Conservation (phyloP, 1,284 basidiomycete species). For the Rhodotorula sp. region DNA sequence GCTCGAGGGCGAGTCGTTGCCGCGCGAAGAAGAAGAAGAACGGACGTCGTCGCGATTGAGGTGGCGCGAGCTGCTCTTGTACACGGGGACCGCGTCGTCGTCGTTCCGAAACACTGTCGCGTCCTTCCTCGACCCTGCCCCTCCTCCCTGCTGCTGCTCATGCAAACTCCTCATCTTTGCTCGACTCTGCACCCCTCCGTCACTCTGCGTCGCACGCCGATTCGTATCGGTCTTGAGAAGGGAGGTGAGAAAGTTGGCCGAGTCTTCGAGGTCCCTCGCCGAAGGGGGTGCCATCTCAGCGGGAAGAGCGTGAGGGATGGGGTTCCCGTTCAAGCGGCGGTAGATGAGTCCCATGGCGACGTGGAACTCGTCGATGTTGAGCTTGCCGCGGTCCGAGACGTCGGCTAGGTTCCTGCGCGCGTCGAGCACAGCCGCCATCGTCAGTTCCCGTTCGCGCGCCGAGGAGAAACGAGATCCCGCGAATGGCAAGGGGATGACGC, state of each 20-base stretch:
- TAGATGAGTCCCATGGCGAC: conserved; percentile 99
- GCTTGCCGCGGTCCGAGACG: conserved; percentile 83
- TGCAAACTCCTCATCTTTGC: conserved; percentile 42
- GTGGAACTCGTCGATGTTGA: conserved; percentile 95
- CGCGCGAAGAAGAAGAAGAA: conserved; percentile 55
- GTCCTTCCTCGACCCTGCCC: conserved; percentile 66
- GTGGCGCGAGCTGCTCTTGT: conserved; percentile 83
- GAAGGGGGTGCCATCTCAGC: conserved; percentile 90
- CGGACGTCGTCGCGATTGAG: conserved; percentile 80
- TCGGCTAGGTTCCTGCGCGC: conserved; percentile 76
- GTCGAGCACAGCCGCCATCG: not conserved
- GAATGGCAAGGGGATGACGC: no score
- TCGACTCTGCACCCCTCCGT: conserved; percentile 19
- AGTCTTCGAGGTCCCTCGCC: conserved; percentile 82
- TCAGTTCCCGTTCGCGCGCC: not conserved
- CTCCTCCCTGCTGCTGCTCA: conserved; percentile 45
- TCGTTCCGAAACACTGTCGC: conserved; percentile 92
- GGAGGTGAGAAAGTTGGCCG: conserved; percentile 87
- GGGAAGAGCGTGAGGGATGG: conserved; percentile 81
- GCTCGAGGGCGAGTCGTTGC: conserved; percentile 59
- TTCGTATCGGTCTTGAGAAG: conserved; percentile 83
- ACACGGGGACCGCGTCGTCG: conserved; percentile 61
- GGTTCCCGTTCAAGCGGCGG: conserved; percentile 87
- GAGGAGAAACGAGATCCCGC: not conserved
- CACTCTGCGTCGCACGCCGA: conserved; percentile 55